Evolutionary conservation across 345 rosid genomes (phyloP).

Genomic region (Atalantia buxifolia): DNA sequence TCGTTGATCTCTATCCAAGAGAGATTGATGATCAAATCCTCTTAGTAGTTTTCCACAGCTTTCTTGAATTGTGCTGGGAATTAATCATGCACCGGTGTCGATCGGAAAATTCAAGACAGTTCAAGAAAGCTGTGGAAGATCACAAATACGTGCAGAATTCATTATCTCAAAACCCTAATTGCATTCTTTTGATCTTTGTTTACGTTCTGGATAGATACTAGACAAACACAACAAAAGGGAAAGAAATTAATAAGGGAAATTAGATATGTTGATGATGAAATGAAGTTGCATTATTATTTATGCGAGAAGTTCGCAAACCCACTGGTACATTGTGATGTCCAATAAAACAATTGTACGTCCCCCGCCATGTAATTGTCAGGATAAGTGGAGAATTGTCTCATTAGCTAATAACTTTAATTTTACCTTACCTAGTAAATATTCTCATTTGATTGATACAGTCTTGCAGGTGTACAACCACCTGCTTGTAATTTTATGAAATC

Average conservation of each 20-base stretch:
- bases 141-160: background rate
- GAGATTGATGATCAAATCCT: background rate
- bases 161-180: background rate
- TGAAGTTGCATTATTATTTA: background rate
- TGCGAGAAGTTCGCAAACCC: background rate
- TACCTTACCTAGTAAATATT: no score
- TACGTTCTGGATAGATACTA: background rate
- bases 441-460: no score
- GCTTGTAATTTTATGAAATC: no score
- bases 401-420: no score
- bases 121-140: conserved; percentile 35
- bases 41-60: conserved; percentile 24
- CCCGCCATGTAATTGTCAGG: no score
- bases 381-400: no score
- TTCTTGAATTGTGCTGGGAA: conserved; percentile 11
- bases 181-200: background rate
- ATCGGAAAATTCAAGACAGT: conserved; percentile 2
- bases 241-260: background rate
- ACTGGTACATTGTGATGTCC: no score
- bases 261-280: no score
- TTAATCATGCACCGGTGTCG: background rate
- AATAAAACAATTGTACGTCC: no score
- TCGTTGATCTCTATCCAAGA: background rate
- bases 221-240: background rate
- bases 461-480: no score